Conservation (phyloP, 176 grass and related monocot species). For the Metroxylon sagu region DNA sequence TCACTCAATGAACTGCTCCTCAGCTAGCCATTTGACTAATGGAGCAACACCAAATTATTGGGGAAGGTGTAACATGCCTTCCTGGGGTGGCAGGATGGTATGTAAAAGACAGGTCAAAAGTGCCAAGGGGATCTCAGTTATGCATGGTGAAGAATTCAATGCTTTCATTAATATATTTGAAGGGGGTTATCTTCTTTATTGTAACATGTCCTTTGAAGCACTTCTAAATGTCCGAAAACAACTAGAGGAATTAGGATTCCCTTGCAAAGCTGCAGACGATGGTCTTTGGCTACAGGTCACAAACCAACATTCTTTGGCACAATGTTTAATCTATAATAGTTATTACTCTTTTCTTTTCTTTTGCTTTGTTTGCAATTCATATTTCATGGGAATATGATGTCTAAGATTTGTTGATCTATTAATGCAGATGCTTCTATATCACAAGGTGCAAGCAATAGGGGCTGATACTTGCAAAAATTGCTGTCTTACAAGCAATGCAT, state of each 20-base stretch:
- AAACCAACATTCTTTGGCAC: neutral
- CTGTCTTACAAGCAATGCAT: constrained; percentile 78
- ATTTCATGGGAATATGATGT: constrained; percentile 18
- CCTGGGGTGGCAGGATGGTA: constrained; percentile 78
- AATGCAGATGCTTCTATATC: constrained; percentile 88
- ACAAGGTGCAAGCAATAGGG: constrained; percentile 76
- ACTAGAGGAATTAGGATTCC: constrained; percentile 96
- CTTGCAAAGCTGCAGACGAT: constrained; percentile 96
- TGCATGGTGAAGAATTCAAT: constrained; percentile 73
- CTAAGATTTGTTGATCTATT: constrained; percentile 34
- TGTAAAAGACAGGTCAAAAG: constrained; percentile 62
- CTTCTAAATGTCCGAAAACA: constrained; percentile 81
- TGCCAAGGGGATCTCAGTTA: constrained; percentile 41
- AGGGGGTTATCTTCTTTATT: constrained; percentile 92
- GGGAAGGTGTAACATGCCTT: constrained; percentile 52
- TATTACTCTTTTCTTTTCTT: neutral
- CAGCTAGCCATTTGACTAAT: constrained; percentile 32
- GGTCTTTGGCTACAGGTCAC: constrained; percentile 96
- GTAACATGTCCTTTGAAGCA: constrained; percentile 97
- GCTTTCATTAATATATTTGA: constrained; percentile 98
- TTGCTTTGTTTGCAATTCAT: neutral
- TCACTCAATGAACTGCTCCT: constrained; percentile 53
- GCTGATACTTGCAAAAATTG: constrained; percentile 93
- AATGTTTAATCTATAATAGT: too few relatives aligned
- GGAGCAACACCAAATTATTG: constrained; percentile 41